Base-by-base conservation (phyloP, 2,329 filamentous ascomycete species). In the Fusarium duplospermum region DNA sequence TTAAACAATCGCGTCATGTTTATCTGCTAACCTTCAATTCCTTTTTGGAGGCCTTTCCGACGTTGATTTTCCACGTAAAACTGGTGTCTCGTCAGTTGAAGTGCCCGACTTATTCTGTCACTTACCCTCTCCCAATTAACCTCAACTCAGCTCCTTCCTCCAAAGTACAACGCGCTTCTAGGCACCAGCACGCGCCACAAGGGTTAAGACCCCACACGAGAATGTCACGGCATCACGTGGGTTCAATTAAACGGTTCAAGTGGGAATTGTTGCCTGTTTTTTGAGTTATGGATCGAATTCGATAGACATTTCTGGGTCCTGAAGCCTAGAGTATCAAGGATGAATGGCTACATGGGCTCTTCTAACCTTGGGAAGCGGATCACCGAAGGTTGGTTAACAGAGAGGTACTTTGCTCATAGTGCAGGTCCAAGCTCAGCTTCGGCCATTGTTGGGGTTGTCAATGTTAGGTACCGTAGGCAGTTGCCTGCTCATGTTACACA, bases 201-300 rank as follows among this genome's bases (percentile, higher is more conserved):
- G 20, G 47, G 45, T 20, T 9, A 13, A 35, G 4, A 22, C 58
- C 40, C 60, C 65, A 66, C 75, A 72, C 79, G 77, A 79, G 47
- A 61, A 29, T 62, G 22, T 47, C 78, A 72, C 80, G 77, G 64
- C 33, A 59, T 81, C 80, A 81, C 75, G 77, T 80, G 77, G 67
- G 1, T 22, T 52, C 14, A 66, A 42, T 72, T 52, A 27, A 70
- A 16, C 2, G 24, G 4, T 14, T 56, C 33, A 22, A 38, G 40
- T 62, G 66, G 72, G 66, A 66, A 62, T 71, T 54, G 71, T 36
- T 75, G 73, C 73, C 73, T 75, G 47, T 42, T 61, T 57, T 57
- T 45, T 47, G 45, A 33, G 50, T 45, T 24, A 62, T 27, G 22
- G 29, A 40, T 33, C 7, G 70, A 64, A 72, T 57, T 45, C n/a